phyloP scores from a whole-genome alignment of 345 rosid species.

The Rhizophora apiculata region DNA sequence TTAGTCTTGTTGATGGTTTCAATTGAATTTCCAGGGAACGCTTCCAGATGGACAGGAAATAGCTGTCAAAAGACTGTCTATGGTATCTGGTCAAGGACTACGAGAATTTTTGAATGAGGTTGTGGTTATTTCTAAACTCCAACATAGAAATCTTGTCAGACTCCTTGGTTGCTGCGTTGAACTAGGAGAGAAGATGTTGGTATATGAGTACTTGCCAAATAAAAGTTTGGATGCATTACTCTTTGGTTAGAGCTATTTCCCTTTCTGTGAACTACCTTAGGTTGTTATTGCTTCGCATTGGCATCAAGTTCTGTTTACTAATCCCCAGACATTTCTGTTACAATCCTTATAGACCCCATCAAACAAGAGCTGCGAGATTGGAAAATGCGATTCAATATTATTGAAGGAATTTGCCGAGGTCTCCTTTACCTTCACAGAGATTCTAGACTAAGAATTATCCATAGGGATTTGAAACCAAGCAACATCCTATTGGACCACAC shows the following conservation, averaged over 20 bases:
- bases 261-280: too few relatives aligned
- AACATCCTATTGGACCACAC: slow-evolving; percentile 20
- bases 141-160: slow-evolving; percentile 24
- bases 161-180: slow-evolving; percentile 21
- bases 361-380: slow-evolving; percentile 10
- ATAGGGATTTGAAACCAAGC: slow-evolving; percentile 18
- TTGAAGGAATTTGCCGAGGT: slow-evolving; percentile 19
- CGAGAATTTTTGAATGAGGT: slow-evolving; percentile 21
- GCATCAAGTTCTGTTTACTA: too few relatives aligned
- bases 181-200: slow-evolving; percentile 15
- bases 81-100: slow-evolving; percentile 22
- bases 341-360: neutral
- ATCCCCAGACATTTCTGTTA: too few relatives aligned
- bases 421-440: slow-evolving; percentile 22
- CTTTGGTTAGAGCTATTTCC: slow-evolving; percentile 11
- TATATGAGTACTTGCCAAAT: slow-evolving; percentile 24
- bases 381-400: slow-evolving; percentile 6
- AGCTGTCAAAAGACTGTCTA: slow-evolving; percentile 24
- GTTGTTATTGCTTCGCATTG: too few relatives aligned
- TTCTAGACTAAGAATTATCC: slow-evolving; percentile 16
- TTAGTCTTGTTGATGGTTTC: neutral
- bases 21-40: slow-evolving; percentile 7
- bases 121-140: slow-evolving; percentile 15
- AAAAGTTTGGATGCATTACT: slow-evolving; percentile 22
- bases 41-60: slow-evolving; percentile 17